Evolutionary conservation across 495 filamentous ascomycete species (phyloP).

Genomic region (Aspergillus diversus): DNA sequence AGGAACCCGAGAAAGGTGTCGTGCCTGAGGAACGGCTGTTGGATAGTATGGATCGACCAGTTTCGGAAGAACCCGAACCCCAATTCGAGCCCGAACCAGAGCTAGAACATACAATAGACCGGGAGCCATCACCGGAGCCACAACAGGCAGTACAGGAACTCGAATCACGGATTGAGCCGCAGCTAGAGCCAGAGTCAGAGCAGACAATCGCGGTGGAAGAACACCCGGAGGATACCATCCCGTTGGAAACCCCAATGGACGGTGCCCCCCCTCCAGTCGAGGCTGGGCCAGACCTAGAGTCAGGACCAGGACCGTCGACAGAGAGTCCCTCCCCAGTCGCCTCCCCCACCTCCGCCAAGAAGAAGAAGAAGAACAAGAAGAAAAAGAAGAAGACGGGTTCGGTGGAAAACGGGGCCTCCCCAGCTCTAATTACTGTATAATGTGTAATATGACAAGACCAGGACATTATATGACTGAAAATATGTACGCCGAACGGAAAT

Average conservation of each 20-base stretch:
- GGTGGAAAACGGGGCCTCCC: neutral
- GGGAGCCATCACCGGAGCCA: neutral
- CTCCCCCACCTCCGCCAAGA: neutral
- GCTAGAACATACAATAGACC: neutral
- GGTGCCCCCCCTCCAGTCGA: neutral
- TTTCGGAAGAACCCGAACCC: neutral
- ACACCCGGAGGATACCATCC: neutral
- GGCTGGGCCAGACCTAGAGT: neutral
- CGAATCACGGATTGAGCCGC: neutral
- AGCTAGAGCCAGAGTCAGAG: neutral
- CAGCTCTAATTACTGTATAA: slow-evolving; percentile 6
- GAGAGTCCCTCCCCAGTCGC: slow-evolving; percentile 9
- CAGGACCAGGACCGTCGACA: neutral
- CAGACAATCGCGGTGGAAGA: neutral
- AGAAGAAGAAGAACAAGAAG: slow-evolving; percentile 10
- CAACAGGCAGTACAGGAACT: neutral
- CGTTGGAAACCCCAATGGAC: neutral
- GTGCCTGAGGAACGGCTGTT: slow-evolving; percentile 5
- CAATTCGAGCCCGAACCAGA: neutral
- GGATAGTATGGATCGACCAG: slow-evolving; percentile 3
- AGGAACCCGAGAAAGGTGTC: slow-evolving; percentile 5
- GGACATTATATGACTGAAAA: neutral
- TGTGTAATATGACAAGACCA: neutral
- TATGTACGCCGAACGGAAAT: neutral
- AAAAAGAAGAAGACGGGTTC: slow-evolving; percentile 4